phyloP scores from a whole-genome alignment of 164 flowering plant species.

The Aristolochia contorta region DNA sequence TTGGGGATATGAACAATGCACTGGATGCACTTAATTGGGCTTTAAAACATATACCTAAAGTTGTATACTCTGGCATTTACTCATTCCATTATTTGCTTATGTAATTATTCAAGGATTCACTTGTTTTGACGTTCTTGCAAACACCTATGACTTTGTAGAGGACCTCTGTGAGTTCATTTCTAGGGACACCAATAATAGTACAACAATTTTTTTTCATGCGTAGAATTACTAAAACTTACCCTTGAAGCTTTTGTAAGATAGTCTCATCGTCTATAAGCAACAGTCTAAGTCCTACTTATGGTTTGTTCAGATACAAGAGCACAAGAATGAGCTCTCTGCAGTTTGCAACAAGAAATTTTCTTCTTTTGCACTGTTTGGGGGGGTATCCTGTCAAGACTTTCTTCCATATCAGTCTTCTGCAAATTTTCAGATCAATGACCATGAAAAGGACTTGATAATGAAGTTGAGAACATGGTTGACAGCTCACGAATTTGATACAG shows the following conservation, averaged over 20 bases:
- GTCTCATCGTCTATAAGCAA: neutral
- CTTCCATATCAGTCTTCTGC: constrained; percentile 56
- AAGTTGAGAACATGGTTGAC: constrained; percentile 39
- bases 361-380: constrained; percentile 58
- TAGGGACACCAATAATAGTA: too few species aligned
- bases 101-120: too few species aligned
- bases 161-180: too few species aligned
- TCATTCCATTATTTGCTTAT: too few species aligned
- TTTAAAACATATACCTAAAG: too few species aligned
- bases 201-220: too few species aligned
- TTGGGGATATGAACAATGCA: too few species aligned
- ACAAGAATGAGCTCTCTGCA: constrained; percentile 30
- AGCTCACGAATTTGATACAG: constrained; percentile 33
- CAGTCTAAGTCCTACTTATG: neutral
- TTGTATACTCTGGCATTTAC: too few species aligned
- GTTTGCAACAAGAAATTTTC: constrained; percentile 51
- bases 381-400: constrained; percentile 30
- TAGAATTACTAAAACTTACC: neutral
- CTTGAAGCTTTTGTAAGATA: neutral
- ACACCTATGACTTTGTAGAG: too few species aligned
- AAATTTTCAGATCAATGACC: constrained; percentile 27
- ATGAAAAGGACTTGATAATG: constrained; percentile 33
- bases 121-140: too few species aligned
- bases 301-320: constrained; percentile 46
- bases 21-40: too few species aligned